Base-by-base conservation (phyloP, 352 stramenopile species). In the Globisporangium paroecandrum region DNA sequence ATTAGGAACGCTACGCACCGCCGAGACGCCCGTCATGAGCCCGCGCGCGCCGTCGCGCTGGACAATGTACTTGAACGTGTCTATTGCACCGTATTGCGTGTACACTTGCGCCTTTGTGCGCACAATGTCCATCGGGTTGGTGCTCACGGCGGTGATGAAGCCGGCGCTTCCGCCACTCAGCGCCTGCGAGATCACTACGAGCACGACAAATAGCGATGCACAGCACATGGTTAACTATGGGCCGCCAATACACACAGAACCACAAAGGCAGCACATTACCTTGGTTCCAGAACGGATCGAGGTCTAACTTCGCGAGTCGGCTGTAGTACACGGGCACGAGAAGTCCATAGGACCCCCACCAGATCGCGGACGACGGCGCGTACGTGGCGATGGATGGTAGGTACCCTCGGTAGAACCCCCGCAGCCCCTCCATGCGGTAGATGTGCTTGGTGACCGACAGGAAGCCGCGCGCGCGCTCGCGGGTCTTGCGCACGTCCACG, bases 121-220 rank as follows among this genome's bases (percentile, higher is more conserved):
- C 34, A 97, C 86, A 67, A 96, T 93, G 73, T 96, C 88, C 86
- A 97, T 94, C 34, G 89, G 88, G 66, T 97, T 97, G 12, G 89
- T 94, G 29, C 90, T 58, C 29, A 94, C 75, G 59, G 87, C 80
- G 0, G 87, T 94, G 65, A 96, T 81, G 73, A 94, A 80, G 34
- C 89, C 89, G 1, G 89, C 79, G 4, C 75, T 91, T 27, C 83
- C 85, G 12, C 88, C 89, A 53, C 86, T 93, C 46, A 94, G 58
- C 49, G 84, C 86, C 68, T 95, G 87, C 18, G 89, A 86, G 24
- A 89, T 32, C 57, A 95, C 88, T 93, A 27, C 20, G 20, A 8
- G 64, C 15, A 47, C 22, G 15, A 47, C 29, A 75, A 25, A 64
- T 12, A 58, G 13, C 10, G 10, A 24, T n/a, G 13, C 15, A 9